Evolutionary conservation across 305 asterid species (phyloP), one percentile per base, ranked within the genome.

Genomic region (Coffea humblotiana): DNA sequence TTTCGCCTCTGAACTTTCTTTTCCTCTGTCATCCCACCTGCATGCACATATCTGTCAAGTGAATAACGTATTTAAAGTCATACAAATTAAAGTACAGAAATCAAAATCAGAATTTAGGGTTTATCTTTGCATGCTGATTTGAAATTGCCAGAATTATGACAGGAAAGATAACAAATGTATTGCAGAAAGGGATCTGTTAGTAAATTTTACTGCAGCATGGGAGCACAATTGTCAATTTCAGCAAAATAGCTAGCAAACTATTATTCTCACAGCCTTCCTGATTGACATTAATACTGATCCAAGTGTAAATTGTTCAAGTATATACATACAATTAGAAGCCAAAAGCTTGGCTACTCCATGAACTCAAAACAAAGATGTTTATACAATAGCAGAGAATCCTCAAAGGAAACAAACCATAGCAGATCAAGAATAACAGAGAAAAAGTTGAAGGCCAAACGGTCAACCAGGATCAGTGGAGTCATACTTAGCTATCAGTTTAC

Each of bases 11-110:
- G 87, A 74, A 80, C 77, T 79, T 82, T 89, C 84, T 90, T 93
- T 40, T 77, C 84, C 82, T 93, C 97, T 0, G 96, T 92, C 87
- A 93, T 91, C 77, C 96, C 98, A 83, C 97, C 98, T 93, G 87
- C 83, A 83, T 73, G 54, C 25, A 51, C 29, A 29, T 79, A 80
- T 56, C 54, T 51, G 73, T 54, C 70, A 65, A 77, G 52, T 79
- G 78, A 78, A 74, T 79, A 66, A 80, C 60, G 40, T 27, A 19
- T 51, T 35, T 27, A 37, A 49, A 79, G 6, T 48, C 52, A 71
- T 63, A 72, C 25, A 11, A 74, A 49, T 74, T 75, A 15, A 14
- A n/a, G 6, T 49, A 52, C 64, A 64, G 52, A 15, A 77, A 58
- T 4, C 10, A 8, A 68, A 6, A 32, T 54, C 75, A 49, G n/a